phyloP scores from a whole-genome alignment of 306 rosid species.

The Vigna radiata region DNA sequence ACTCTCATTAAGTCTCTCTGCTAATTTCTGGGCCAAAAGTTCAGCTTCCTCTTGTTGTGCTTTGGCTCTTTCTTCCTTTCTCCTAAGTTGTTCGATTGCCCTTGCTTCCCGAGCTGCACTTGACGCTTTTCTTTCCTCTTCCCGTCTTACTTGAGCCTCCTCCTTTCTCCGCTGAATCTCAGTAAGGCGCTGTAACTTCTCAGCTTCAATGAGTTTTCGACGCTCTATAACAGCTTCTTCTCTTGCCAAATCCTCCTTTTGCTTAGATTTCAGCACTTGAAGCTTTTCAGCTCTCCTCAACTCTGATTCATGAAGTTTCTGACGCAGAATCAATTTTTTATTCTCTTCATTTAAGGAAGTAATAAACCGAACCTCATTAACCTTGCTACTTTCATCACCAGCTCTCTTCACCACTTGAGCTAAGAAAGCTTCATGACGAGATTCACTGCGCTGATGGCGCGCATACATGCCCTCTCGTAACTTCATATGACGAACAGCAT shows the following conservation, averaged over 20 bases:
- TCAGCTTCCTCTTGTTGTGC: constrained; percentile 99
- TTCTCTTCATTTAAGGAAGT: constrained; percentile 96
- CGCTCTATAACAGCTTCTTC: constrained; percentile 99
- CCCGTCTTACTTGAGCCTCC: constrained; percentile 96
- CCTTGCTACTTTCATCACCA: constrained; percentile 99
- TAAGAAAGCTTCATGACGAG: constrained; percentile 96
- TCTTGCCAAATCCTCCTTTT: constrained; percentile 96
- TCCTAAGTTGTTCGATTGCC: constrained; percentile 90
- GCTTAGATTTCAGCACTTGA: constrained; percentile 93
- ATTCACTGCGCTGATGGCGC: constrained; percentile 94
- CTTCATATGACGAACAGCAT: constrained; percentile 90
- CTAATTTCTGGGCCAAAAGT: constrained; percentile 96
- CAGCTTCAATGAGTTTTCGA: constrained; percentile 91
- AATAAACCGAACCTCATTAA: constrained; percentile 95
- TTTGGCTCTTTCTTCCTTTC: constrained; percentile 97
- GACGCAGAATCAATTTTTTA: constrained; percentile 86
- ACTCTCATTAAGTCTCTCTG: constrained; percentile 96
- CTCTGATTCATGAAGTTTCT: constrained; percentile 97
- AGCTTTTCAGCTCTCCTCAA: constrained; percentile 98
- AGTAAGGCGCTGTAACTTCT: constrained; percentile 96
- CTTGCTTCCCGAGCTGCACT: constrained; percentile 99
- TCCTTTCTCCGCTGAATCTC: constrained; percentile 96
- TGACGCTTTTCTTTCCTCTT: constrained; percentile 98
- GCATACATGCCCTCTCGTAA: constrained; percentile 97
- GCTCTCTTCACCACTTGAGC: constrained; percentile 99